Base-by-base conservation (phyloP, 345 rosid species). In the Anacardium occidentale region DNA sequence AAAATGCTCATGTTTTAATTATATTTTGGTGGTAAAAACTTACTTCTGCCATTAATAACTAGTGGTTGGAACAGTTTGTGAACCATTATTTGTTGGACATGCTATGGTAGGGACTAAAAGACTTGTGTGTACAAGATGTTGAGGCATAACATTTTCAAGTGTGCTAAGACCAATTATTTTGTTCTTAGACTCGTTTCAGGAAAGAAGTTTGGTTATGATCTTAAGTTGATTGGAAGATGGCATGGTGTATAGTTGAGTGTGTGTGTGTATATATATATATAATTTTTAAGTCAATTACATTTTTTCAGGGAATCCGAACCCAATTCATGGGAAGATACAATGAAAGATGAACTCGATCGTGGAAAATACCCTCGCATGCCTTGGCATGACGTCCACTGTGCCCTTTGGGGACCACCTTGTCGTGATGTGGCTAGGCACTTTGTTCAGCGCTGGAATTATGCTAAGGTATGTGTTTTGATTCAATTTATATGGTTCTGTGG, bases 361-460 rank as follows among this genome's bases (percentile, higher is more conserved):
- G 83, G 44, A 76, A 90, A 83, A 78, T 88, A 87, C 85, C 99
- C 98, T 59, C 89, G 98, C 64, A 93, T 96, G 99, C 98, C 99
- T 76, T 96, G 99, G 97, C 98, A 96, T 85, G 99, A 96, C 69
- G 97, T 96, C 62, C 99, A 96, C 67, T 96, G 98, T 90, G 98
- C 99, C 57, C 88, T 96, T 8, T 90, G 94, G 99, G 99, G 99
- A 32, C 97, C 99, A 32, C 93, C 99, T 75, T 96, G 99, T 76
- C 94, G 90, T 22, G 99, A 96, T 74, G 84, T 86, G 42, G 99
- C 99, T 32, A 86, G 99, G 76, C 99, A 96, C 82, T 96, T 96
- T 73, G 98, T 96, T 74, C 99, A 96, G 78, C 96, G 99, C 20
- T 96, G 99, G 99, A 96, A 96, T 88, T 88, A 87, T 83, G 99